Evolutionary conservation across 2,329 filamentous ascomycete genomes (phyloP), one percentile per base, ranked within the genome.

Genomic region (Dactylellina cionopaga): DNA sequence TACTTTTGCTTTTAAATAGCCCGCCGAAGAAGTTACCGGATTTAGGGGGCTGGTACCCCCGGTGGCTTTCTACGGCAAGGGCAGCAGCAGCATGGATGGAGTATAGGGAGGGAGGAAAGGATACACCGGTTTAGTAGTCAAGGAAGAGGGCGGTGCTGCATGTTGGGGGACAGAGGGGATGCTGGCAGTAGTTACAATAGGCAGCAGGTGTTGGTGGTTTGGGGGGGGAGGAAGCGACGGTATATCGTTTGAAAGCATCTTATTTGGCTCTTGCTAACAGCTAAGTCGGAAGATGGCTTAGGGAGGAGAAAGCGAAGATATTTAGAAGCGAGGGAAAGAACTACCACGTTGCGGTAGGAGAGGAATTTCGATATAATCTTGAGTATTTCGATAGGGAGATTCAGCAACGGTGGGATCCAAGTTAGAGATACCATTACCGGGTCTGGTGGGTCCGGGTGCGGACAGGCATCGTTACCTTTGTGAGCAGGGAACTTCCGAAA

Each of bases 61-160:
- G n/a, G n/a, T n/a, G n/a, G n/a, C n/a, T n/a, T n/a, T n/a, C n/a
- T n/a, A n/a, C n/a, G n/a, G n/a, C n/a, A n/a, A n/a, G n/a, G n/a
- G n/a, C n/a, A n/a, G n/a, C n/a, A n/a, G 54, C 54, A 6, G 2
- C 6, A 9, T 58, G 25, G 25, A 17, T 24, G 3, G 54, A 39
- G 24, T 58, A 58, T 10, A 58, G 25, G 1, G 37, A 33, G 15
- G 54, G 27, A 10, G 54, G 54, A 25, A 29, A 58, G 25, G 44
- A 35, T 22, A 58, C n/a, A 19, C 54, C 54, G 11, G 54, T 58
- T 33, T 27, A 31, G 10, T 29, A 22, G 17, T 58, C 54, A 2
- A 58, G 25, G 7, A 58, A 46, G 1, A 58, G 54, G 24, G 54
- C 54, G 5, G 54, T 43, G 3, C 13, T 11, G n/a, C 54, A 58